Percentiles rank a stretch among this genome's conserved stretches.
Conservation (phyloP, 2,329 filamentous ascomycete genomes). For the Scedosporium minutisporum region DNA sequence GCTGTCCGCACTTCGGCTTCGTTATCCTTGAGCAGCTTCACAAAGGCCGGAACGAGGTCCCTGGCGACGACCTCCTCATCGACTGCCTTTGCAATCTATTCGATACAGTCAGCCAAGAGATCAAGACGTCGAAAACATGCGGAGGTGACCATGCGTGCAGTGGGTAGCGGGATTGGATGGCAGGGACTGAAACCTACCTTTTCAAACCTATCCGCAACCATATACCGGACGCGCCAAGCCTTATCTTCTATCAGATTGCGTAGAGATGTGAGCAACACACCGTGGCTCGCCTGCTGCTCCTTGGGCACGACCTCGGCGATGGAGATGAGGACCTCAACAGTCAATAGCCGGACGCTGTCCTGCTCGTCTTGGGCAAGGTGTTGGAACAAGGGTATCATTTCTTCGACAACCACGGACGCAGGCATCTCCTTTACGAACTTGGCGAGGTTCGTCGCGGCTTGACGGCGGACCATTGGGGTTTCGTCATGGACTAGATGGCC, state of each 20-base stretch:
- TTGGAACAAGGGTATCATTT: slow-evolving; percentile 99
- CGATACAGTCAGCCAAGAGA: neutral
- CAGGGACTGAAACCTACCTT: slow-evolving; percentile 54
- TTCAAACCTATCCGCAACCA: slow-evolving; percentile 97
- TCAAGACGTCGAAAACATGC: neutral
- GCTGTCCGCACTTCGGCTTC: slow-evolving; percentile 96
- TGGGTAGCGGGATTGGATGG: neutral
- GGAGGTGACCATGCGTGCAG: too few species aligned
- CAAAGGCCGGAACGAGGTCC: slow-evolving; percentile 91
- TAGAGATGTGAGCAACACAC: slow-evolving; percentile 80
- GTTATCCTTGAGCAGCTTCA: slow-evolving; percentile 94
- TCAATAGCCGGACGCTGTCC: slow-evolving; percentile 91
- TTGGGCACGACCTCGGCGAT: slow-evolving; percentile 97
- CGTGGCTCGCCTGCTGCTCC: slow-evolving; percentile 94
- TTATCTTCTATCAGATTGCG: slow-evolving; percentile 96
- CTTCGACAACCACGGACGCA: slow-evolving; percentile 80
- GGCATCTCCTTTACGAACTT: slow-evolving; percentile 98
- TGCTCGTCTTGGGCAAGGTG: slow-evolving; percentile 94
- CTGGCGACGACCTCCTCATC: slow-evolving; percentile 92
- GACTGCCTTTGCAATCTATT: slow-evolving; percentile 90
- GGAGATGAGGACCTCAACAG: slow-evolving; percentile 90
- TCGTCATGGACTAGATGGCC: slow-evolving; percentile 92
- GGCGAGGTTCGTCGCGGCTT: slow-evolving; percentile 89
- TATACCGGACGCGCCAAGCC: slow-evolving; percentile 98
- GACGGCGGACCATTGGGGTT: slow-evolving; percentile 96